These are phyloP conservation scores for Schizochytrium sp. DNA, from an alignment of 108 stramenopile species.

Conservation along the genomic window DNA sequence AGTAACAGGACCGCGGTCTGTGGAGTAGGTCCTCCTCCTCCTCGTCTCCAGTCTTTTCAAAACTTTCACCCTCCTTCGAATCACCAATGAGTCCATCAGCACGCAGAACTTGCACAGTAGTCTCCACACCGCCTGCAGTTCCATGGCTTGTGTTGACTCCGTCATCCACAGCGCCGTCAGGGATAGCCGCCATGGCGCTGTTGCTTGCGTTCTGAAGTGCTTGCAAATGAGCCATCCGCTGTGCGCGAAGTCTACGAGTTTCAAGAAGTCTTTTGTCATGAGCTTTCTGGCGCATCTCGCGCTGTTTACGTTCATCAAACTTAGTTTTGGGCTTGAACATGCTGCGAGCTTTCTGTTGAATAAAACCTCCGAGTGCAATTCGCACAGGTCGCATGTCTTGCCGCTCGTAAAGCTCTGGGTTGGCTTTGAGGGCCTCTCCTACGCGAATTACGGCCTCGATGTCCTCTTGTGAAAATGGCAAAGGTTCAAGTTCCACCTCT, in stretches of 20 bases:
- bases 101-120: not conserved
- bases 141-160: conserved; percentile 17
- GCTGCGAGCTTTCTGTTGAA: not conserved
- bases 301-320: conserved; percentile 37
- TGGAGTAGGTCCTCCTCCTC: conserved; percentile 69
- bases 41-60: not conserved
- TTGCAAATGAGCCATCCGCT: not conserved
- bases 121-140: not conserved
- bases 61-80: not conserved
- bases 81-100: not conserved
- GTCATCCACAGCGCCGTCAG: not conserved
- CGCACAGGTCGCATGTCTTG: conserved; percentile 27
- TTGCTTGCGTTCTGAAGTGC: conserved; percentile 5
- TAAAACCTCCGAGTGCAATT: not conserved
- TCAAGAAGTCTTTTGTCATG: conserved; percentile 7
- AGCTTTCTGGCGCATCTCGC: not conserved
- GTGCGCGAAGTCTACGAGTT: conserved; percentile 1
- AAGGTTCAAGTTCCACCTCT: not conserved
- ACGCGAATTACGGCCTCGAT: conserved; percentile 3
- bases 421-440: conserved; percentile 22
- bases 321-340: conserved; percentile 6
- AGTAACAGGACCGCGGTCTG: conserved; percentile 87
- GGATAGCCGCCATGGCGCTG: conserved; percentile 19
- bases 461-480: conserved; percentile 25
- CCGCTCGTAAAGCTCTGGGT: conserved; percentile 12